Conservation (phyloP, 139 green algal genomes). For the Ettlia oleoabundans region DNA sequence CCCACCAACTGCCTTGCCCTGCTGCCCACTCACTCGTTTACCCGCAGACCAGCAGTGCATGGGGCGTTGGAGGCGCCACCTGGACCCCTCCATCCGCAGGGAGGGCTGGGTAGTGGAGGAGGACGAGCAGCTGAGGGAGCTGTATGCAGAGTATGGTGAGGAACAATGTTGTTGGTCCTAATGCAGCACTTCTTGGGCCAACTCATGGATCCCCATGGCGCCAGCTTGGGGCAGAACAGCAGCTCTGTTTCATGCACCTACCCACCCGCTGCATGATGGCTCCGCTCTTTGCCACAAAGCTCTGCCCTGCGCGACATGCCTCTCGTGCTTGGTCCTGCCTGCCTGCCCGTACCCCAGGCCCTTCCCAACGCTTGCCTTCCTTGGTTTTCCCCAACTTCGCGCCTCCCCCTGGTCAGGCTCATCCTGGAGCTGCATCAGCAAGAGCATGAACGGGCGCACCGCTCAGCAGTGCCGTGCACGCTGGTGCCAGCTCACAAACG, state of each 20-base stretch:
- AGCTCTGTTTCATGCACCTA: no score
- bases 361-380: not conserved
- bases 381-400: not conserved
- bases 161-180: no score
- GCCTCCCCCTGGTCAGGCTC: not conserved
- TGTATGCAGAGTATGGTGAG: conserved; percentile 57
- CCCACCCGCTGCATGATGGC: no score
- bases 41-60: conserved; percentile 94
- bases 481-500: conserved; percentile 65
- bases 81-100: conserved; percentile 79
- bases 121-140: conserved; percentile 61
- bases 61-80: conserved; percentile 83
- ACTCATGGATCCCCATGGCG: no score
- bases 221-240: no score
- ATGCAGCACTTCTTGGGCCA: no score
- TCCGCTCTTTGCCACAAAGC: no score
- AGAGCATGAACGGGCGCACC: conserved; percentile 68
- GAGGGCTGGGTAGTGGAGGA: conserved; percentile 69
- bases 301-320: no score
- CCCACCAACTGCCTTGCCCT: not conserved
- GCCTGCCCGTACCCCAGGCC: not conserved
- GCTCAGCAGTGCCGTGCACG: conserved; percentile 85
- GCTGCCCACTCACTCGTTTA: no score
- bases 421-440: conserved; percentile 73
- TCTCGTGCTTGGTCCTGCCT: no score